Evolutionary conservation across 2,329 filamentous ascomycete species (phyloP).

Genomic region (Epicoccum sorghinum): DNA sequence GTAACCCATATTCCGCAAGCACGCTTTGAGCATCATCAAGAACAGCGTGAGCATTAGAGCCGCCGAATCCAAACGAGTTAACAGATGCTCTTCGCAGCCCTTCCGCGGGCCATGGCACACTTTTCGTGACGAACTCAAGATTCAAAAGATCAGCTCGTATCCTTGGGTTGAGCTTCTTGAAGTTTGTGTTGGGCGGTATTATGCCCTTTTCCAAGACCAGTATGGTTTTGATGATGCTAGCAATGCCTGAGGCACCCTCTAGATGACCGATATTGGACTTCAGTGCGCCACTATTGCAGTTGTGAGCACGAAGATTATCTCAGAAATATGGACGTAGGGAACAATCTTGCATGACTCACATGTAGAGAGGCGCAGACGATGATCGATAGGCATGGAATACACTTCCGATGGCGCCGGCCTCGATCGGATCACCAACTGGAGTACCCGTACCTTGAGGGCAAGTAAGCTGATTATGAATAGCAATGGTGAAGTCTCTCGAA

Average conservation of each 20-base stretch:
- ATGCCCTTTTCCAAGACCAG: too few relatives aligned
- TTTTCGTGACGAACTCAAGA: too few relatives aligned
- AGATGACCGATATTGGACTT: constrained; percentile 49
- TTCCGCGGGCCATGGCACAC: too few relatives aligned
- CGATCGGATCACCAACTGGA: constrained; percentile 52
- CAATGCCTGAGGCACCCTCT: constrained; percentile 42
- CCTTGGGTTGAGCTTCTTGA: constrained; percentile 11
- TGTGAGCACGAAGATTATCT: too few relatives aligned
- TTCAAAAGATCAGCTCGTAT: constrained; percentile 1
- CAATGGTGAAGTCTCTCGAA: too few relatives aligned
- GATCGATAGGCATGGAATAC: too few relatives aligned
- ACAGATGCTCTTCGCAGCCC: neutral
- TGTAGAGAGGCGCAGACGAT: too few relatives aligned
- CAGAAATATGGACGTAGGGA: too few relatives aligned
- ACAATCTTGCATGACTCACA: too few relatives aligned
- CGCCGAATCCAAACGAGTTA: constrained; percentile 35
- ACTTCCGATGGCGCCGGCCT: constrained; percentile 9
- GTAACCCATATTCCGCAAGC: neutral
- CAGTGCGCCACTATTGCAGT: neutral
- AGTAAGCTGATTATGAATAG: too few relatives aligned
- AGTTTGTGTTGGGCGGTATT: neutral
- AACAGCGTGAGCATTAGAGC: constrained; percentile 32
- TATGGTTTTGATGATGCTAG: too few relatives aligned
- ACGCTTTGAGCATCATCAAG: constrained; percentile 6
- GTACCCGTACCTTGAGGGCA: constrained; percentile 51